Evolutionary conservation across 257 asterid species (phyloP).

Genomic region (Solanum etuberosum): DNA sequence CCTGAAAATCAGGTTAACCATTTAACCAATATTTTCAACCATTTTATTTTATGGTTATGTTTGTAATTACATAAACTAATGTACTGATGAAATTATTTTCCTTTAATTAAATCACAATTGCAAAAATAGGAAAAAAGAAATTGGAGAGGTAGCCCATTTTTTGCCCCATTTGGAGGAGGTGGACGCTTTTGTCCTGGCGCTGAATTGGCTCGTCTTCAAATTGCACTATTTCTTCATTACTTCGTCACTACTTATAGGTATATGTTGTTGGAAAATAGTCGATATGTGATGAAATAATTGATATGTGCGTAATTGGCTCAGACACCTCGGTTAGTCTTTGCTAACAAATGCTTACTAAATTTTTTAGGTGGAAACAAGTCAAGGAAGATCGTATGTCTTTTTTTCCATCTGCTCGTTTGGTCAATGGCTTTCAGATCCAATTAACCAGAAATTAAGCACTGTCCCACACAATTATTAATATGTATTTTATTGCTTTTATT

Average conservation of each 20-base stretch:
- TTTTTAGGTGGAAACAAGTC: constrained; percentile 67
- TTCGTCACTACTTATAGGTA: constrained; percentile 66
- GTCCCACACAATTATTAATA: not conserved
- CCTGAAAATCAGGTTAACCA: constrained; percentile 68
- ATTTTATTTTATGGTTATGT: not conserved
- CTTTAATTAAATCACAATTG: not conserved
- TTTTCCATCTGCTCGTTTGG: constrained; percentile 89
- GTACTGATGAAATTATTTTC: not conserved
- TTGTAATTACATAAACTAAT: not conserved
- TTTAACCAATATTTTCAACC: not conserved
- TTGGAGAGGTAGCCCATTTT: constrained; percentile 66
- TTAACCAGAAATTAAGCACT: constrained; percentile 16
- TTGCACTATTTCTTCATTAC: constrained; percentile 71
- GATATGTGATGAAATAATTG: not conserved
- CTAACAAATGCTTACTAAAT: not conserved
- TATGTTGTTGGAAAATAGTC: rapidly evolving
- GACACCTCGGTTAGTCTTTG: no score
- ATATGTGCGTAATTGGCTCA: rapidly evolving
- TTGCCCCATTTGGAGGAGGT: constrained; percentile 92
- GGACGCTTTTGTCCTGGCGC: constrained; percentile 93
- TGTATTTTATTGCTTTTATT: not conserved
- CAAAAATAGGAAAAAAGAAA: constrained; percentile 61
- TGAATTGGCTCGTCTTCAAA: constrained; percentile 88
- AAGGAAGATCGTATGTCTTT: constrained; percentile 79
- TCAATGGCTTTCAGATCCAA: constrained; percentile 75